These are phyloP conservation scores for Casuarina cunninghamiana DNA, from an alignment of 306 rosid species.

Conservation along the genomic window DNA sequence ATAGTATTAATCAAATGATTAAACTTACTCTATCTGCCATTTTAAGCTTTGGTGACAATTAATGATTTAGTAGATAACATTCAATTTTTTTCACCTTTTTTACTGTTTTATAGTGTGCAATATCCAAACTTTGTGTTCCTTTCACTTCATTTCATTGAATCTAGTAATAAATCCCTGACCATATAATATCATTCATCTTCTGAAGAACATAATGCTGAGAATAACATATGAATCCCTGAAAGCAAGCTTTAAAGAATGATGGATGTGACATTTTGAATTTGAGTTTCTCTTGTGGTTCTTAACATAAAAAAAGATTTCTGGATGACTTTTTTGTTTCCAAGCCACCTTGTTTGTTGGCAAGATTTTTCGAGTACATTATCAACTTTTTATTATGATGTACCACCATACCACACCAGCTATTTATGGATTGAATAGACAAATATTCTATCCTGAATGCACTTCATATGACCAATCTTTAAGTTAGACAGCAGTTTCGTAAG, in stretches of 20 bases:
- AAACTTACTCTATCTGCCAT: too few species aligned
- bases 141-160: background rate
- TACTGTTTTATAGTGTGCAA: background rate
- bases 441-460: background rate
- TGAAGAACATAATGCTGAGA: background rate
- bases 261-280: background rate
- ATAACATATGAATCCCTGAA: background rate
- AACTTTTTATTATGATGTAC: background rate
- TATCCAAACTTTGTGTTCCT: background rate
- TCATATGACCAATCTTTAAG: background rate
- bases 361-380: background rate
- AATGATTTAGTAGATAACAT: background rate
- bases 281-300: background rate
- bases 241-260: background rate
- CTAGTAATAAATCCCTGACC: background rate
- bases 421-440: background rate
- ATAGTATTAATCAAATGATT: too few species aligned
- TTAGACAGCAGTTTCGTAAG: background rate
- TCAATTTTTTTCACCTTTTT: background rate
- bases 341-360: background rate
- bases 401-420: background rate
- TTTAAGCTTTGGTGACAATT: too few species aligned
- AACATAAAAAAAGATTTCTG: background rate
- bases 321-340: background rate
- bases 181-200: background rate